Base-by-base conservation (phyloP, 352 stramenopile genomes). In the Phytopythium chamaehyphon region DNA sequence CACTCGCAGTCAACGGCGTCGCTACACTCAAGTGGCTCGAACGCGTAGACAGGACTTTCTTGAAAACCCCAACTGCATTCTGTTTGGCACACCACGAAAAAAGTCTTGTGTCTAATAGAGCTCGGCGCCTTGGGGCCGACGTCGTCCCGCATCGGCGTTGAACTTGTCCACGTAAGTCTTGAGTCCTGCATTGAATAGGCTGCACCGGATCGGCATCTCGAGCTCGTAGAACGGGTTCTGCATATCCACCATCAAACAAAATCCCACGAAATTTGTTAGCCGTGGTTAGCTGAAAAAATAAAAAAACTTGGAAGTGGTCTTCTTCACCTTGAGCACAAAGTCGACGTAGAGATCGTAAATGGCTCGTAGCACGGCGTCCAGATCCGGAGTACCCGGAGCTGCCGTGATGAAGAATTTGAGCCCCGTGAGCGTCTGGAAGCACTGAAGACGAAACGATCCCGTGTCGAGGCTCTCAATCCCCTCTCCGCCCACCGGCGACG, bases 331-430 rank as follows among this genome's bases (percentile, higher is more conserved):
- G 57, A 98, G 88, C 54, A 98, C 92, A 54, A 95, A 98, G 78
- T 98, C 92, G 35, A 96, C 78, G 64, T 97, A 98, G n/a, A 97
- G 62, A 52, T 97, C 89, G 66, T 98, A 98, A 24, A 98, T 88
- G 4, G 76, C 82, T 49, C 77, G 85, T 55, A 98, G 57, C 3
- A 88, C 88, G 22, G 68, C 56, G 47, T 96, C 90, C 36, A 97
- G 57, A 14, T 96, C 87, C 18, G 73, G 65, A 40, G 87, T 95
- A 21, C 79, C 83, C 12, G 94, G 71, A 22, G 88, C 75, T 19
- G 90, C 87, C n/a, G 88, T 97, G 49, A 97, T 85, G 55, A 97
- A 96, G 61, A 98, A 97, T 59, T 97, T 98, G 49, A 96, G 83
- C 2, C 90, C 90, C 15, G 92, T 98, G 12, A 83, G 71, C 39